Evolutionary conservation across 352 stramenopile species (phyloP).

Genomic region (Phytopythium ostracodes): DNA sequence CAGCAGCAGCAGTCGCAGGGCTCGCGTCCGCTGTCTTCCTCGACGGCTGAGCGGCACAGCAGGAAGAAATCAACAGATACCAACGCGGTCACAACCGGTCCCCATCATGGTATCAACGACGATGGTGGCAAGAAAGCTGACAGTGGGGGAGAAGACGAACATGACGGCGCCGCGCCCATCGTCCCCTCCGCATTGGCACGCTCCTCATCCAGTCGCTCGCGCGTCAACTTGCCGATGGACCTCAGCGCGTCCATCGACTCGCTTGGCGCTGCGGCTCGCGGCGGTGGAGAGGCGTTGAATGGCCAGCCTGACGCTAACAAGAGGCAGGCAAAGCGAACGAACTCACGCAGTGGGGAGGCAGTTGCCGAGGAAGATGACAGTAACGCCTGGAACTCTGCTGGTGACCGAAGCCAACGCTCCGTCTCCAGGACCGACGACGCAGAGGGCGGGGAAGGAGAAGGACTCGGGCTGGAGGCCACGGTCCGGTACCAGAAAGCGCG

Average conservation of each 20-base stretch:
- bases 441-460: slow-evolving; percentile 14
- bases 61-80: not conserved
- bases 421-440: not conserved
- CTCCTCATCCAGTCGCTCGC: not conserved
- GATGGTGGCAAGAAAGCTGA: not conserved
- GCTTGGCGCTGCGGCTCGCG: slow-evolving; percentile 10
- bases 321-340: not conserved
- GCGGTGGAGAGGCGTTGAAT: slow-evolving; percentile 1
- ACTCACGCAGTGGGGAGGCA: not conserved
- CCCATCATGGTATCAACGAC: not conserved
- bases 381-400: not conserved
- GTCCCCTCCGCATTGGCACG: not conserved
- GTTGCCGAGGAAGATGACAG: not conserved
- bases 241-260: slow-evolving; percentile 58
- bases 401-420: not conserved
- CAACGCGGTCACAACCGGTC: not conserved
- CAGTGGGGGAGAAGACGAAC: slow-evolving; percentile 1
- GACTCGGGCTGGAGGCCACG: slow-evolving; percentile 53
- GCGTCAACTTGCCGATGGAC: slow-evolving; percentile 22
- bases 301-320: not conserved
- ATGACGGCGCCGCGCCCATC: not conserved
- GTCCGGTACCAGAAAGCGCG: slow-evolving; percentile 73
- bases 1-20: not conserved
- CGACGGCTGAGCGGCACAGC: slow-evolving; percentile 1
- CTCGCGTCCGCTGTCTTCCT: slow-evolving; percentile 2